These are phyloP conservation scores for Aschersonia sp. DNA, from an alignment of 2,329 filamentous ascomycete genomes.

Conservation along the genomic window DNA sequence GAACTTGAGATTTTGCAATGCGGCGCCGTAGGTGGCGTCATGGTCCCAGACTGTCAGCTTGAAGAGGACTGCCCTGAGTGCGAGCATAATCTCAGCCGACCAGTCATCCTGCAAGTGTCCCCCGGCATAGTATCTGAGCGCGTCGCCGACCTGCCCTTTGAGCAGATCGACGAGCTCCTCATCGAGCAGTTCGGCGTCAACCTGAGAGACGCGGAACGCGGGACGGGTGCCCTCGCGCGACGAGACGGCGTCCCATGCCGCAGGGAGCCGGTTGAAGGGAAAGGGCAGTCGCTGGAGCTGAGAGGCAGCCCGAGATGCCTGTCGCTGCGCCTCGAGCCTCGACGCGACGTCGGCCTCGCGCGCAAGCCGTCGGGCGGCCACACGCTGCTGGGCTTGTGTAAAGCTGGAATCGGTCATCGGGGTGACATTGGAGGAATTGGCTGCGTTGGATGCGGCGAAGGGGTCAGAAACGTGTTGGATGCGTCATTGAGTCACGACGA, in stretches of 20 bases:
- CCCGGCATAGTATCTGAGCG: constrained; percentile 71
- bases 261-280: constrained; percentile 46
- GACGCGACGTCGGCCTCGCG: constrained; percentile 54
- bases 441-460: background rate
- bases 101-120: constrained; percentile 69
- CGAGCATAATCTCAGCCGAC: constrained; percentile 70
- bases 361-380: constrained; percentile 64
- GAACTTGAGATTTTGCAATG: constrained; percentile 81
- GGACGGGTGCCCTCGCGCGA: constrained; percentile 69
- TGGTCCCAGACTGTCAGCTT: constrained; percentile 96
- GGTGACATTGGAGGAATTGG: constrained; percentile 12
- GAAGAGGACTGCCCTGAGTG: constrained; percentile 67
- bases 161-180: constrained; percentile 81
- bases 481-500: background rate
- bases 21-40: constrained; percentile 85
- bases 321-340: constrained; percentile 32
- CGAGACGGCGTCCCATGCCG: constrained; percentile 55
- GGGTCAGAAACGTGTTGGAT: background rate
- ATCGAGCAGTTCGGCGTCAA: constrained; percentile 89
- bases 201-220: constrained; percentile 84
- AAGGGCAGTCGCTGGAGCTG: constrained; percentile 43
- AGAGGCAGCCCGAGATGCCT: constrained; percentile 34
- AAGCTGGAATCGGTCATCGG: constrained; percentile 51
- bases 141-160: constrained; percentile 74
- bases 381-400: constrained; percentile 75